Conservation (phyloP, 768 basidiomycete species). For the Xerocomus spinulosus region DNA sequence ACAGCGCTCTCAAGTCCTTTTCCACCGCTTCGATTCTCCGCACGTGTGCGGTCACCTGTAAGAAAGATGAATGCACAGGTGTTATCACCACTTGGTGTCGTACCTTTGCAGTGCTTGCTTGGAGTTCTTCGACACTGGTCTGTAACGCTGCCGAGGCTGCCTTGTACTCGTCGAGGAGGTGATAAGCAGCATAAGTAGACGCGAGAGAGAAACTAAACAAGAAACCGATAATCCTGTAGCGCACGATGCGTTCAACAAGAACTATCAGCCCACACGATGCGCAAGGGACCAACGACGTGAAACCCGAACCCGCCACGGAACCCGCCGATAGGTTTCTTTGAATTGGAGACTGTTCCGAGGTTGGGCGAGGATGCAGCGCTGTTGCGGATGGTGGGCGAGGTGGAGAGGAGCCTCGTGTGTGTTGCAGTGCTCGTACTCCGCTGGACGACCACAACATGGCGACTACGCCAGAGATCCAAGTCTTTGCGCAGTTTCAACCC, state of each 20-base stretch:
- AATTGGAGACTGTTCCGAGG: conserved; percentile 49
- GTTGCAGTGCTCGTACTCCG: conserved; percentile 14
- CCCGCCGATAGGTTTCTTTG: conserved; percentile 74
- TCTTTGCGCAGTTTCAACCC: background rate
- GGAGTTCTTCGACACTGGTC: conserved; percentile 82
- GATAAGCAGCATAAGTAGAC: conserved; percentile 81
- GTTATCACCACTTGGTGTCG: background rate
- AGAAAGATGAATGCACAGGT: background rate
- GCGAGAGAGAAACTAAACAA: conserved; percentile 88
- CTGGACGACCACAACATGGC: no score
- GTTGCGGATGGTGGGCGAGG: conserved; percentile 40
- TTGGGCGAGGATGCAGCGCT: conserved; percentile 50
- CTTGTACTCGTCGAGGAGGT: conserved; percentile 88
- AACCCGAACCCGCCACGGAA: conserved; percentile 56
- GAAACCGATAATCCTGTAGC: conserved; percentile 70
- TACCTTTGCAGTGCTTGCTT: conserved; percentile 79
- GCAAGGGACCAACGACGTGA: conserved; percentile 7
- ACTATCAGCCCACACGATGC: no score
- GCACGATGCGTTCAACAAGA: background rate
- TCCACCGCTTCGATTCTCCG: conserved; percentile 83
- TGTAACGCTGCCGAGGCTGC: conserved; percentile 82
- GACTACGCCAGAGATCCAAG: background rate
- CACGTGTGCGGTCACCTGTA: conserved; percentile 85
- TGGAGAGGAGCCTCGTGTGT: conserved; percentile 39
- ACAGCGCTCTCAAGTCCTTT: conserved; percentile 78